Evolutionary conservation across 345 rosid genomes (phyloP), one percentile per base, ranked within the genome.

Genomic region (Alliaria petiolata): DNA sequence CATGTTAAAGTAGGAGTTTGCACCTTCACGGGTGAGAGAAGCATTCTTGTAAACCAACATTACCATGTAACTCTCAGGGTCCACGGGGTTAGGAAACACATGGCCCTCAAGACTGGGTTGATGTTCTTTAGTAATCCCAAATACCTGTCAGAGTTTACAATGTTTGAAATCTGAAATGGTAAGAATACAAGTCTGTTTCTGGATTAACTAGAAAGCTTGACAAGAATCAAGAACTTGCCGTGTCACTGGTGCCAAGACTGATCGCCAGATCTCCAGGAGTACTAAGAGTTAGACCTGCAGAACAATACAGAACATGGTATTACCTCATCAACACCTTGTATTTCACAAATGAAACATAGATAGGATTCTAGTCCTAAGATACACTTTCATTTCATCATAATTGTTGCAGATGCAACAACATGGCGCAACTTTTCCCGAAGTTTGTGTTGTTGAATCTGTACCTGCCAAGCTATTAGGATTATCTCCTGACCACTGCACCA

Each of bases 401-500:
- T 9, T 36, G 38, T 34, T 25, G 50, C 30, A 25, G 6, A n/a
- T n/a, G n/a, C n/a, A n/a, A n/a, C n/a, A n/a, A n/a, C n/a, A n/a
- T n/a, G n/a, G n/a, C n/a, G n/a, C n/a, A n/a, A n/a, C n/a, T n/a
- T n/a, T n/a, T n/a, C n/a, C n/a, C n/a, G n/a, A n/a, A n/a, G n/a
- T n/a, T n/a, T n/a, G n/a, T n/a, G n/a, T n/a, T n/a, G n/a, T n/a
- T n/a, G n/a, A n/a, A n/a, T n/a, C 4, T n/a, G 65, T 65, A 90
- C 98, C 97, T 78, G 99, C 99, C 77, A 95, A 85, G 79, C 99
- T 95, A 83, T 89, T 91, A 43, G 99, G 99, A 65, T 95, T 95
- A 83, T 95, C 99, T 81, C 97, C 99, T 38, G 99, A 91, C 91
- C 99, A 91, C 76, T 95, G 97, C 75, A 91, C 81, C 38, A 85